phyloP scores from a whole-genome alignment of 1,284 basidiomycete genomes.

The Phaffia rhodozyma region DNA sequence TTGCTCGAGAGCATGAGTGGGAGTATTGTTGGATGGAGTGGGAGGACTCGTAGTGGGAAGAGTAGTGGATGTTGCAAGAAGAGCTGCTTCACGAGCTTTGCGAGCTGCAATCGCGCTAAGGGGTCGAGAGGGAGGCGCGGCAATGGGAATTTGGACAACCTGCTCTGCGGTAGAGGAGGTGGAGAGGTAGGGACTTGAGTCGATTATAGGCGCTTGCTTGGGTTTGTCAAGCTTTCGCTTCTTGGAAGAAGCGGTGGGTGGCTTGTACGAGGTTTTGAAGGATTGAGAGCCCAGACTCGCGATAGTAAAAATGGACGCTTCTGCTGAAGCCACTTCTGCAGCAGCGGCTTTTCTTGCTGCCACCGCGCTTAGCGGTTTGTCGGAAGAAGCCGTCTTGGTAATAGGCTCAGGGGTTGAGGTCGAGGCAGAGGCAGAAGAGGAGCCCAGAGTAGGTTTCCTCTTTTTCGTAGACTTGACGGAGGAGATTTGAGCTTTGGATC shows the following conservation, averaged over 20 bases:
- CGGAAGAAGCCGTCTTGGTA: too few relatives aligned
- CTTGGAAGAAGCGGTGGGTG: not conserved
- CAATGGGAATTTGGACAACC: too few relatives aligned
- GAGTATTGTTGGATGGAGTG: not conserved
- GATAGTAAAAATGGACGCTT: too few relatives aligned
- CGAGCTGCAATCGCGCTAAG: not conserved
- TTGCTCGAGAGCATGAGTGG: not conserved
- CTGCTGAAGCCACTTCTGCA: too few relatives aligned
- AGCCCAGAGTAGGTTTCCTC: not conserved
- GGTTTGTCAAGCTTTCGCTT: not conserved
- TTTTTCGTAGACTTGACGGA: not conserved
- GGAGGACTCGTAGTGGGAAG: not conserved
- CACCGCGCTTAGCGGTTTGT: too few relatives aligned
- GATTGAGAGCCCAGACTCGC: too few relatives aligned
- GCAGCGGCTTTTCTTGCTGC: too few relatives aligned
- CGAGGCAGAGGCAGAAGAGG: not conserved
- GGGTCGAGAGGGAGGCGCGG: not conserved
- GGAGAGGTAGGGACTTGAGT: not conserved
- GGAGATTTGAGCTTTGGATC: too few relatives aligned
- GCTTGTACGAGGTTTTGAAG: too few relatives aligned
- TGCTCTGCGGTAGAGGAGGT: too few relatives aligned
- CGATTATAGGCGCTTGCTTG: not conserved
- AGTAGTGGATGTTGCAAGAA: not conserved
- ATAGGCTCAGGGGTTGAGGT: not conserved
- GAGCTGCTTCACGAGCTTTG: not conserved